Evolutionary conservation across 1,284 basidiomycete genomes (phyloP), one percentile per base, ranked within the genome.

Genomic region (Sporisorium scitamineum): DNA sequence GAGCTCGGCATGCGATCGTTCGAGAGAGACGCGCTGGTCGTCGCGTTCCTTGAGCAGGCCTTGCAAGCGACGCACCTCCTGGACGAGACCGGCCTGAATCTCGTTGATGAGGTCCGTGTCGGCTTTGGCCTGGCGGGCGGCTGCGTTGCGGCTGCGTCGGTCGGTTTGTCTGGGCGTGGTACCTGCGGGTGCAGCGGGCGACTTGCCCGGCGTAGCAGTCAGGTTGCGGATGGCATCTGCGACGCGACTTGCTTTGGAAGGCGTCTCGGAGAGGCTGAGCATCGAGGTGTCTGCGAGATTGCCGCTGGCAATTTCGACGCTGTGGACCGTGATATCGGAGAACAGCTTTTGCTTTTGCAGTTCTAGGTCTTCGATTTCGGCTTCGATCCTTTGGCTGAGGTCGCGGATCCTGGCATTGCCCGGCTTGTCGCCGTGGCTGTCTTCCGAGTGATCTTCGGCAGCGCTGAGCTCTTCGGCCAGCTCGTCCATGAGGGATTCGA

Each of bases 401-500:
- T 70, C 63, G 13, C 64, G 65, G 48, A 71, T 73, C 51, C 68
- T 58, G 5, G 58, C 44, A 18, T 58, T 62, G 66, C 48, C 52
- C 13, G 48, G 47, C 11, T 59, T 66, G 45, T 39, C 71, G 42
- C 39, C 45, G 37, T 63, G 51, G 20, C 59, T 41, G 26, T 63
- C 55, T n/a, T 70, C 66, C 5, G 74, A 69, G 13, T 63, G 55
- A 20, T 70, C 65, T 29, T 79, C 73, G 26, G 62, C 70, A 18
- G 61, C 62, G 16, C 57, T 71, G 58, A 76, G 70, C 67, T 73
- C 78, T 37, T 80, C 65, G 44, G 73, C 72, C 16, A 80, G 71
- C 53, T 80, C 79, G 47, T 83, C 82, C 61, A 79, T 71, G 47
- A 83, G 52, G 4, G 69, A 70, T 37, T 83, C 80, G 57, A 83